A percentile compares a stretch with the other conserved stretches of the same genome.
Evolutionary conservation across 768 basidiomycete genomes (phyloP).

Genomic region (Crassisporium funariophilum): DNA sequence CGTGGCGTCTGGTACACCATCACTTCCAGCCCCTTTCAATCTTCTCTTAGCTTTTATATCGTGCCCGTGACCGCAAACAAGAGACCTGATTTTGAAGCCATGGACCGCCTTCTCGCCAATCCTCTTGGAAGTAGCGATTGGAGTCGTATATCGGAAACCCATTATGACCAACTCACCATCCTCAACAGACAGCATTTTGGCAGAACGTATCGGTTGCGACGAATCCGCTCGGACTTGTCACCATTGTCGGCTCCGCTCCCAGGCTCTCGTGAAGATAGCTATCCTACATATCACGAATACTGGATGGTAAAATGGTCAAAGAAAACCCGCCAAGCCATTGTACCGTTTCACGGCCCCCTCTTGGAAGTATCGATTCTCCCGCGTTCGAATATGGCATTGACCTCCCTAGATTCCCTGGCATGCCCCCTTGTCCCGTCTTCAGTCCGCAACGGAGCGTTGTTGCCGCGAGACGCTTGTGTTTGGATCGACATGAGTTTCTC

Average conservation of each 20-base stretch:
- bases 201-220: conserved; percentile 54
- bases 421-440: background rate
- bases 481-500: conserved; percentile 55
- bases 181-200: conserved; percentile 58
- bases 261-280: conserved; percentile 50
- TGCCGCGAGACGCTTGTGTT: conserved; percentile 50
- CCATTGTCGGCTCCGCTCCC: conserved; percentile 58
- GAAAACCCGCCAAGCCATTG: conserved; percentile 40
- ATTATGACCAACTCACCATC: conserved; percentile 54
- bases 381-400: conserved; percentile 41
- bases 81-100: conserved; percentile 59
- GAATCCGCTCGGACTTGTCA: conserved; percentile 65
- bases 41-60: conserved; percentile 61
- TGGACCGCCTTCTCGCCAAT: conserved; percentile 49
- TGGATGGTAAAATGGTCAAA: conserved; percentile 57
- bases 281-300: conserved; percentile 60
- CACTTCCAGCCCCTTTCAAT: conserved; percentile 55
- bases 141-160: conserved; percentile 48
- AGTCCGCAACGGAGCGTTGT: conserved; percentile 22
- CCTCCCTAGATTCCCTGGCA: conserved; percentile 32
- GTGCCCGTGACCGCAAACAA: conserved; percentile 58
- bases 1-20: conserved; percentile 63
- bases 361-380: conserved; percentile 53
- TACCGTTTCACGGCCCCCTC: conserved; percentile 62
- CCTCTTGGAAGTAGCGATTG: conserved; percentile 59